Conservation (phyloP, 768 basidiomycete species). For the Coprinellus micaceus region DNA sequence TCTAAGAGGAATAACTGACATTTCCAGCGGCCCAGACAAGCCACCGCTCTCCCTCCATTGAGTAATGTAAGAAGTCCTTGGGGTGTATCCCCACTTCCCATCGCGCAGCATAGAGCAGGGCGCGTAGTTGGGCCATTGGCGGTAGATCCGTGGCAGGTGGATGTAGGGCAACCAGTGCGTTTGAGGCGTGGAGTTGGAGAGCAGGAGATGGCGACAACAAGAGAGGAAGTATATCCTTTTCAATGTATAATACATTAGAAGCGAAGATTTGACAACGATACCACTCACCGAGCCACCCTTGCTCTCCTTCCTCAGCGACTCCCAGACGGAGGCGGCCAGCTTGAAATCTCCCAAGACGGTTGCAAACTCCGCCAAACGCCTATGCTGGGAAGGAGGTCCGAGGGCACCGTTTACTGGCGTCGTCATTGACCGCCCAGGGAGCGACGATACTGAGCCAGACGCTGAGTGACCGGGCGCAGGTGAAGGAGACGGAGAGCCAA, state of each 20-base stretch:
- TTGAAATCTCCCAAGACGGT: conserved; percentile 90
- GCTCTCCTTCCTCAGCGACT: conserved; percentile 78
- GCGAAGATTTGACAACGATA: not conserved
- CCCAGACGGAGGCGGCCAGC: conserved; percentile 81
- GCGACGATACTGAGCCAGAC: conserved; percentile 41
- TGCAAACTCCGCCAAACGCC: conserved; percentile 93
- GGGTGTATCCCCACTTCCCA: conserved; percentile 69
- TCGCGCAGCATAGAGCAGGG: conserved; percentile 64
- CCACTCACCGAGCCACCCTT: conserved; percentile 79
- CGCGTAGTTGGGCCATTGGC: conserved; percentile 64
- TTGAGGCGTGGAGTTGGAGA: conserved; percentile 54
- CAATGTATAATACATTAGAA: conserved; percentile 1
- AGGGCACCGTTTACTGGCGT: conserved; percentile 25
- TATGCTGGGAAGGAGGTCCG: conserved; percentile 60
- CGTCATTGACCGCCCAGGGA: conserved; percentile 34
- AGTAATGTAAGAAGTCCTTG: conserved; percentile 53
- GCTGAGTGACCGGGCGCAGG: conserved; percentile 37
- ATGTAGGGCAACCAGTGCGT: conserved; percentile 52
- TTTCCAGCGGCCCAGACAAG: conserved; percentile 81
- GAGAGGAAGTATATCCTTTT: conserved; percentile 78
- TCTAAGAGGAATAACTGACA: conserved; percentile 42
- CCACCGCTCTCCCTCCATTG: conserved; percentile 79
- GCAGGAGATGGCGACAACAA: conserved; percentile 65
- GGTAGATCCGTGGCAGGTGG: conserved; percentile 44
- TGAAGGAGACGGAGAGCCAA: conserved; percentile 53